These are phyloP conservation scores for Entomortierella lignicola DNA, from an alignment of 192 early-diverging fungal species.

Conservation along the genomic window DNA sequence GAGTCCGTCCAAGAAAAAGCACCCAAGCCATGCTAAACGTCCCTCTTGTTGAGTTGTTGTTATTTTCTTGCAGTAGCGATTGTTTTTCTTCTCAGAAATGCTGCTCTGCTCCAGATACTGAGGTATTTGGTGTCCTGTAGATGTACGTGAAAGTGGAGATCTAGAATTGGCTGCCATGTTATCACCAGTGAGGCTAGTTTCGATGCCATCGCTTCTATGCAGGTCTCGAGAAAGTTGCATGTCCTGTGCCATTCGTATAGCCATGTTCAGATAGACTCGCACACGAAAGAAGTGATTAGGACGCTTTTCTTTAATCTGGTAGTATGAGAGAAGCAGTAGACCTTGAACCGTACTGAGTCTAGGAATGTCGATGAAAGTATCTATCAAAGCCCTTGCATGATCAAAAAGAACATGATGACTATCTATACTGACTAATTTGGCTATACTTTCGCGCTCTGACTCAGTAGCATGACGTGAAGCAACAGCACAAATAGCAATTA, in stretches of 20 bases:
- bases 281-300: slow-evolving; percentile 57
- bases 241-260: slow-evolving; percentile 73
- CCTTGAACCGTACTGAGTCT: slow-evolving; percentile 67
- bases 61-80: background rate
- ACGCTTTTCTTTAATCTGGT: slow-evolving; percentile 56
- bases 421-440: background rate
- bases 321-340: slow-evolving; percentile 61
- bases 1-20: slow-evolving; percentile 43
- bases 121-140: background rate
- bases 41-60: slow-evolving; percentile 24
- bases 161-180: background rate
- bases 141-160: background rate
- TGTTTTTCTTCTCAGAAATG: no score
- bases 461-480: slow-evolving; percentile 31
- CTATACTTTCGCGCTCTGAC: slow-evolving; percentile 9
- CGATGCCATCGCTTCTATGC: background rate
- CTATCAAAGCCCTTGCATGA: slow-evolving; percentile 38
- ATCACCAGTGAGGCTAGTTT: background rate
- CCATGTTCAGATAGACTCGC: slow-evolving; percentile 63
- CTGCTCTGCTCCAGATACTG: background rate
- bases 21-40: slow-evolving; percentile 31
- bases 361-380: slow-evolving; percentile 60
- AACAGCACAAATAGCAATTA: slow-evolving; percentile 65
- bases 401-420: slow-evolving; percentile 41
- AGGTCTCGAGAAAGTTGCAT: slow-evolving; percentile 61